phyloP scores from a whole-genome alignment of 2,329 filamentous ascomycete species.

The Cucurbitaria berberidis region DNA sequence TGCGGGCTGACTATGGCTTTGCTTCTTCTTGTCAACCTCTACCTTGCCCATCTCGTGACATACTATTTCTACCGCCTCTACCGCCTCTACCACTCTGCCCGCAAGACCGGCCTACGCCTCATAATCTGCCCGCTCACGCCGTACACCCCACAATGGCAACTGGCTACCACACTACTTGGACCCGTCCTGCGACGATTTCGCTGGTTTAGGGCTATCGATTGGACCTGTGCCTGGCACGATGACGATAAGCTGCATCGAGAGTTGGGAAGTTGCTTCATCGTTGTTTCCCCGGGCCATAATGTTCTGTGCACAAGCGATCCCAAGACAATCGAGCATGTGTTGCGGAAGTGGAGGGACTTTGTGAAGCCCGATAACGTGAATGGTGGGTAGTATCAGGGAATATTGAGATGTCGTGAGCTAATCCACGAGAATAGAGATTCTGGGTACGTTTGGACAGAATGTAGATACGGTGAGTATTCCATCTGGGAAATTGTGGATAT shows the following conservation, averaged over 20 bases:
- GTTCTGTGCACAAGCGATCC: constrained; percentile 24
- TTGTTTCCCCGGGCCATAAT: constrained; percentile 21
- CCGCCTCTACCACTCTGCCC: constrained; percentile 24
- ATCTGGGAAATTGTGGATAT: neutral
- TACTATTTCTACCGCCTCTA: constrained; percentile 6
- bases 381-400: constrained; percentile 9
- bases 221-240: constrained; percentile 25
- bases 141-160: constrained; percentile 16
- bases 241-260: constrained; percentile 12
- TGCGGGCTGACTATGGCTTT: constrained; percentile 3
- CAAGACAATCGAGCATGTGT: constrained; percentile 17
- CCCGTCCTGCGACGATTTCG: constrained; percentile 5
- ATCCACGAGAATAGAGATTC: constrained; percentile 7
- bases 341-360: constrained; percentile 27
- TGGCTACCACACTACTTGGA: constrained; percentile 5
- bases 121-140: constrained; percentile 25
- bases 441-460: constrained; percentile 28
- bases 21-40: constrained; percentile 3
- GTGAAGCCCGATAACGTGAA: constrained; percentile 30
- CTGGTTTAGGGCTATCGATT: constrained; percentile 22
- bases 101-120: constrained; percentile 16
- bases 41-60: constrained; percentile 2
- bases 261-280: constrained; percentile 20
- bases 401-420: neutral
- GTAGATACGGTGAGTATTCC: constrained; percentile 29